phyloP scores from a whole-genome alignment of 257 asterid genomes.

The Apocynum venetum region DNA sequence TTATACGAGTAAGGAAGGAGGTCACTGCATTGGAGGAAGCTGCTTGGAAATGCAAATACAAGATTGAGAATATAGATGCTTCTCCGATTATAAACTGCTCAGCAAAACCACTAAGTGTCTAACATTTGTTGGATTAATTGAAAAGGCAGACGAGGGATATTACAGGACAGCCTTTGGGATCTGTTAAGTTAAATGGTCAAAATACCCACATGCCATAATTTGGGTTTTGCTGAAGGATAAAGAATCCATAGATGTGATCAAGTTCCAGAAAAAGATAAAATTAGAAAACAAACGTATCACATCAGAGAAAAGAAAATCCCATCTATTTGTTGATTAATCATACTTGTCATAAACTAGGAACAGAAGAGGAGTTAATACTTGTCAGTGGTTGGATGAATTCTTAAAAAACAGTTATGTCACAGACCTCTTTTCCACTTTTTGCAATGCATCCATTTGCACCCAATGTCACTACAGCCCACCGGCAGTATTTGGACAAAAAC shows the following conservation, averaged over 20 bases:
- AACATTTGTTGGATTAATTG: too few species aligned
- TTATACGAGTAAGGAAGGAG: neutral
- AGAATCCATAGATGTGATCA: neutral
- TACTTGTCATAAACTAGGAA: neutral
- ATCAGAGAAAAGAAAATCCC: neutral
- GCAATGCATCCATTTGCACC: constrained; percentile 93
- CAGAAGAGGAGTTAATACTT: neutral
- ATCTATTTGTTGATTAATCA: neutral
- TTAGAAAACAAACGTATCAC: neutral
- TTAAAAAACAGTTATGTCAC: constrained; percentile 2
- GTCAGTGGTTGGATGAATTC: neutral
- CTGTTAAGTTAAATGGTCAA: neutral
- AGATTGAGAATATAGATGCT: too few species aligned
- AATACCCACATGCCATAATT: neutral
- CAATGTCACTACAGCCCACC: constrained; percentile 92
- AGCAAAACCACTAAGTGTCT: neutral
- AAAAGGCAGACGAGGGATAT: neutral
- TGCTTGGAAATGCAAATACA: too few species aligned
- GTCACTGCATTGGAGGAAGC: too few species aligned
- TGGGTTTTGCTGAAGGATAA: neutral
- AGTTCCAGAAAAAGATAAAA: neutral
- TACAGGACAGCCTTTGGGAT: neutral
- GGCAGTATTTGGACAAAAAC: constrained; percentile 66
- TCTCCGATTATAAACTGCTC: neutral
- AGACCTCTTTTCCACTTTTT: constrained; percentile 71